Conservation (phyloP, 2,329 filamentous ascomycete species). For the Aspergillus quadricinctus region DNA sequence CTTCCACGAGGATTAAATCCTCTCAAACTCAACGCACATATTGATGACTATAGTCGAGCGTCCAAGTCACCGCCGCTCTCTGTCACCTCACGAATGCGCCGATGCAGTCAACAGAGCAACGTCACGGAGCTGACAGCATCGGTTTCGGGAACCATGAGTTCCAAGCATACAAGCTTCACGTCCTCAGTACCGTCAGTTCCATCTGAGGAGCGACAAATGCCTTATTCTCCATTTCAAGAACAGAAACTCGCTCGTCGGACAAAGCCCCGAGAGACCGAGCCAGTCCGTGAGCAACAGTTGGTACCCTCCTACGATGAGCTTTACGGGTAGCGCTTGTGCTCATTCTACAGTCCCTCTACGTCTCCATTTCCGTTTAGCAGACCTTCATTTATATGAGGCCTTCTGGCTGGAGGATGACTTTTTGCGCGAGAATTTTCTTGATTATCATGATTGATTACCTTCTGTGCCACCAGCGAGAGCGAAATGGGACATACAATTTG, state of each 20-base stretch:
- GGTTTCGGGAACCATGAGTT: slow-evolving; percentile 24
- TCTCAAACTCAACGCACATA: slow-evolving; percentile 6
- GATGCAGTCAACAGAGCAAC: slow-evolving; percentile 29
- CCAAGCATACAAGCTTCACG: slow-evolving; percentile 31
- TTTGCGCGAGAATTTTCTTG: not conserved
- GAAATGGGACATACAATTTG: slow-evolving; percentile 1
- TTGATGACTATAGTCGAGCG: slow-evolving; percentile 19
- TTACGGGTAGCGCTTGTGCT: slow-evolving; percentile 25
- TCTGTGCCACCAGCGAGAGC: not conserved
- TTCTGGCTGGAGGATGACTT: not conserved
- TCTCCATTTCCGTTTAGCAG: not conserved
- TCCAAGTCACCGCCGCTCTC: slow-evolving; percentile 34
- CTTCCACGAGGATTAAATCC: not conserved
- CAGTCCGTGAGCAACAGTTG: slow-evolving; percentile 22
- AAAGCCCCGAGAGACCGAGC: slow-evolving; percentile 18
- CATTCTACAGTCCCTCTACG: not conserved
- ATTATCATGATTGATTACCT: not conserved
- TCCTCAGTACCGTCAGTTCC: slow-evolving; percentile 25
- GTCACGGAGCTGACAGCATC: slow-evolving; percentile 23
- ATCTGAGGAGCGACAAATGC: slow-evolving; percentile 21
- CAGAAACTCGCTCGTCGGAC: slow-evolving; percentile 16
- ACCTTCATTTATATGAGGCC: not conserved
- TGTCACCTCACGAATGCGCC: slow-evolving; percentile 36
- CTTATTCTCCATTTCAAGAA: slow-evolving; percentile 17
- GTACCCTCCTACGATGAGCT: slow-evolving; percentile 39